phyloP scores from a whole-genome alignment of 768 basidiomycete genomes.

The Mycena leptocephala region DNA sequence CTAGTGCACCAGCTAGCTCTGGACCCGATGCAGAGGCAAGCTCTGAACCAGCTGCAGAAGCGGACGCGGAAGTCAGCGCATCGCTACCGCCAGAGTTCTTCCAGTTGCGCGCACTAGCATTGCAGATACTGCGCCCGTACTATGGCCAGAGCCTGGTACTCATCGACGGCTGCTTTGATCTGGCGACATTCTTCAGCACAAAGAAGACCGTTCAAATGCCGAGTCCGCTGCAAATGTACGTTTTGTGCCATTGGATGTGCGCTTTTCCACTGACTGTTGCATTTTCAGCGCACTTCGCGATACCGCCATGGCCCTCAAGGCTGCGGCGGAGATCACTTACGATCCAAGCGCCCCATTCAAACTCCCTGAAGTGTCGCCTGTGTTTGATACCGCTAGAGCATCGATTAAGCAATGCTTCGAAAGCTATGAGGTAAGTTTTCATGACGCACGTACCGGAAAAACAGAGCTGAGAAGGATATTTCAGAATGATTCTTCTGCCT shows the following conservation, averaged over 20 bases:
- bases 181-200: background rate
- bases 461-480: background rate
- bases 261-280: background rate
- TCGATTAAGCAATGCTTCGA: background rate
- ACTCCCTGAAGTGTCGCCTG: background rate
- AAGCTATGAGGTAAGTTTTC: background rate
- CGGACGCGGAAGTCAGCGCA: background rate
- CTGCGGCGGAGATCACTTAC: background rate
- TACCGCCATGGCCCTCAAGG: background rate
- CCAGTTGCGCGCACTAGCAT: background rate
- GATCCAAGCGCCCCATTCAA: background rate
- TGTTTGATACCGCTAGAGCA: background rate
- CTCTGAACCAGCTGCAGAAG: background rate
- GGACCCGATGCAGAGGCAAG: background rate
- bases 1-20: background rate
- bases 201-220: background rate
- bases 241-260: too few species aligned
- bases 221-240: background rate
- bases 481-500: background rate
- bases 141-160: background rate
- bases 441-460: background rate
- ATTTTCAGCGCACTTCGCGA: background rate
- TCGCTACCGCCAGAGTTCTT: background rate
- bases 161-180: background rate
- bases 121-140: background rate